Conservation (phyloP, 371 early-diverging fungal genomes). For the Apophysomyces variabilis region DNA sequence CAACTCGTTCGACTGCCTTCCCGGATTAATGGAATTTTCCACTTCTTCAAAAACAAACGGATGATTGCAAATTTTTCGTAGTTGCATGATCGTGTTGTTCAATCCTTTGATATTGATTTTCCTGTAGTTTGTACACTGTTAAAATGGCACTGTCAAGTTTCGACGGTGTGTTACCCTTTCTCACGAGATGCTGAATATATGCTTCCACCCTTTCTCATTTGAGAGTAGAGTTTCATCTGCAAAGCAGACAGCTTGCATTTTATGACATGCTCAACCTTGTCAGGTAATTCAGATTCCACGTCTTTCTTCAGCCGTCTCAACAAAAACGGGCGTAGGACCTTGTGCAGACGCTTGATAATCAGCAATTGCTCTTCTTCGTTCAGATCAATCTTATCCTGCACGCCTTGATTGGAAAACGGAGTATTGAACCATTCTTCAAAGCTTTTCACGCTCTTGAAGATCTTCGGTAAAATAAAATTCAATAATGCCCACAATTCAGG, state of each 20-base stretch:
- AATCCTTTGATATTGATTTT: conserved; percentile 77
- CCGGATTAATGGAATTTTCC: conserved; percentile 79
- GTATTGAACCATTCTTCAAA: conserved; percentile 99
- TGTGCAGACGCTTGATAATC: conserved; percentile 97
- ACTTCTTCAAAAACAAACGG: conserved; percentile 98
- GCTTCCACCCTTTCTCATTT: conserved; percentile 74
- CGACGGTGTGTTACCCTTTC: conserved; percentile 47
- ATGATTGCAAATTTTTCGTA: conserved; percentile 99
- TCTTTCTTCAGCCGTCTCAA: conserved; percentile 98
- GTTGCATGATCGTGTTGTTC: conserved; percentile 98
- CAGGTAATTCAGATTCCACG: conserved; percentile 98
- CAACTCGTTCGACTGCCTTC: conserved; percentile 54
- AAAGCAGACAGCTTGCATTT: conserved; percentile 91
- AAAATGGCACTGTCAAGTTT: neutral
- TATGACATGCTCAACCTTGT: conserved; percentile 98
- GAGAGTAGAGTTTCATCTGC: conserved; percentile 79
- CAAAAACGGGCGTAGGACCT: conserved; percentile 96
- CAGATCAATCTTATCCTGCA: conserved; percentile 86
- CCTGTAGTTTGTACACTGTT: conserved; percentile 13
- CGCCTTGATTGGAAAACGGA: conserved; percentile 87
- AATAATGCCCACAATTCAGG: conserved; percentile 98
- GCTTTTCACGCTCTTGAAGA: conserved; percentile 93
- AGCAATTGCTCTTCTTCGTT: conserved; percentile 98
- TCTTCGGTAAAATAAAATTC: conserved; percentile 96
- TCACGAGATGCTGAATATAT: conserved; percentile 67